Evolutionary conservation across 768 basidiomycete genomes (phyloP).

Genomic region (Kwoniella mangroviensis): DNA sequence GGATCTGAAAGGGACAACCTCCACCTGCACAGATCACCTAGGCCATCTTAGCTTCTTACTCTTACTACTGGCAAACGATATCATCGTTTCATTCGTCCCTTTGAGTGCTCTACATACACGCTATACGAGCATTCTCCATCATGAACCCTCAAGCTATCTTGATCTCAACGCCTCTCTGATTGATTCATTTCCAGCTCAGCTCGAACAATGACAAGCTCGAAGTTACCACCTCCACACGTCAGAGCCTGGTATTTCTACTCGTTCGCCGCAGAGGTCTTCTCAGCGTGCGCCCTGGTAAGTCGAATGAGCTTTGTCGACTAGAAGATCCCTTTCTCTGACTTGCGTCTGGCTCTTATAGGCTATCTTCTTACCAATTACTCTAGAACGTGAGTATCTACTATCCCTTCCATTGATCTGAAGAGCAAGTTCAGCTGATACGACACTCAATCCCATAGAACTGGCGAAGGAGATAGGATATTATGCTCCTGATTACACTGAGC

Average conservation of each 20-base stretch:
- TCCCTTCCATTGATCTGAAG: conserved; percentile 70
- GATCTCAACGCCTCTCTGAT: no score
- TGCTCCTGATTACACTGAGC: conserved; percentile 69
- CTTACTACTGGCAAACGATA: no score
- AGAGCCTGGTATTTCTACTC: conserved; percentile 51
- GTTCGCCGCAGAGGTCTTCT: conserved; percentile 53
- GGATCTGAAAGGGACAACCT: background rate
- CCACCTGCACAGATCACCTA: background rate
- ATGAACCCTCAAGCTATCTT: no score
- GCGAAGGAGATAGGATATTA: conserved; percentile 85
- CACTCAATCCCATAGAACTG: conserved; percentile 75
- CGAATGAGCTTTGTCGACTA: background rate
- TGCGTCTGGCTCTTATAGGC: conserved; percentile 26
- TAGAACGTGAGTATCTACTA: conserved; percentile 45
- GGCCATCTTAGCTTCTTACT: background rate
- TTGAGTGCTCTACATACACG: no score
- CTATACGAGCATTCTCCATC: no score
- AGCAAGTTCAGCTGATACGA: conserved; percentile 80
- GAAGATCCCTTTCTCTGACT: background rate
- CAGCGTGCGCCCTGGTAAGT: conserved; percentile 45
- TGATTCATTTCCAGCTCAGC: background rate
- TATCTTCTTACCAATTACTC: conserved; percentile 55
- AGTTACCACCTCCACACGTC: conserved; percentile 27
- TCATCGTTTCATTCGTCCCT: no score
- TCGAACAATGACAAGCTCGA: background rate